Conservation (phyloP, 345 rosid species). For the Barbarea vulgaris region DNA sequence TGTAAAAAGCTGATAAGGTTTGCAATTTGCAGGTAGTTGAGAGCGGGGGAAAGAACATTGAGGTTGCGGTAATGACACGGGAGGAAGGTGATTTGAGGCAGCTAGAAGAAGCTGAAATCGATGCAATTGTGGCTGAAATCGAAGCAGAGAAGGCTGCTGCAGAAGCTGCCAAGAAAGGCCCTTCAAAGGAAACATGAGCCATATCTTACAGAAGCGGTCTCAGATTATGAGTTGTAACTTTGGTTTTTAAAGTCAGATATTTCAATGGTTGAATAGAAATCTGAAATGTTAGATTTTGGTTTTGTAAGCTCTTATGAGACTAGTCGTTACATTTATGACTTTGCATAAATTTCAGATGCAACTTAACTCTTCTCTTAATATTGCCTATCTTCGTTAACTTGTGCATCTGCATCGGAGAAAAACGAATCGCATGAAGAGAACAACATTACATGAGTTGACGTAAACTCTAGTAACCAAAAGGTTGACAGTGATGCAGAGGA, state of each 20-base stretch:
- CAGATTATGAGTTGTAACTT: background rate
- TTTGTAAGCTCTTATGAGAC: background rate
- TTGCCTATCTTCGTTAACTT: background rate
- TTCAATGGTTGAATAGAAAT: conserved; percentile 11
- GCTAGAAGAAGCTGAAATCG: conserved; percentile 88
- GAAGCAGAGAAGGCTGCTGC: conserved; percentile 99
- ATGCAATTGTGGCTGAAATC: conserved; percentile 84
- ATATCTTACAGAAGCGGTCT: background rate
- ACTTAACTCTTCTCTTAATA: background rate
- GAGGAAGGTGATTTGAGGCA: conserved; percentile 69
- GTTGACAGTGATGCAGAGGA: background rate
- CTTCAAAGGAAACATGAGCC: conserved; percentile 56
- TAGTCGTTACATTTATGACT: background rate
- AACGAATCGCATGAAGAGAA: background rate
- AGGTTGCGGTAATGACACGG: conserved; percentile 89
- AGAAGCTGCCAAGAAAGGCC: conserved; percentile 94
- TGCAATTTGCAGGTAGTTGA: conserved; percentile 72
- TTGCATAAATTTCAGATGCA: background rate
- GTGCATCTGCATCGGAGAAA: background rate
- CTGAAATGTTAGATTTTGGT: background rate
- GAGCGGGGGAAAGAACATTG: conserved; percentile 98
- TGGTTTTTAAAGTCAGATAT: conserved; percentile 24
- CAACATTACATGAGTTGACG: background rate
- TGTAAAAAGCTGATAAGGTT: conserved; percentile 10
- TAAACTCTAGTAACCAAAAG: background rate